Evolutionary conservation across 2,329 filamentous ascomycete genomes (phyloP).

Genomic region (Ophiostoma himal-ulmi): DNA sequence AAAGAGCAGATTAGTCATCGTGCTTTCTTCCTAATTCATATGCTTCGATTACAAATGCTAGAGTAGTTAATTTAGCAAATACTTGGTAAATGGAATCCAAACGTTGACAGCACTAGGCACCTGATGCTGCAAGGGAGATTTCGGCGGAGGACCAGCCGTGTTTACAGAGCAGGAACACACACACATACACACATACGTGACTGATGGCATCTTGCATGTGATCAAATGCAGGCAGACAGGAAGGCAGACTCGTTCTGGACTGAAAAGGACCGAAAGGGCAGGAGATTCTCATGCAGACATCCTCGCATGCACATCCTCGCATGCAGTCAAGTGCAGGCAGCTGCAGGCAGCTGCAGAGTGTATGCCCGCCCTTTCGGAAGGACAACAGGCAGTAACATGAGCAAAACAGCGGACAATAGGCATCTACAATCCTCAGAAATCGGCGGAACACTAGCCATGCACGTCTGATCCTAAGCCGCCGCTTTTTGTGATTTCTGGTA

Average conservation of each 20-base stretch:
- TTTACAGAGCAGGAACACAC: too few species aligned
- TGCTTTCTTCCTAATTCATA: background rate
- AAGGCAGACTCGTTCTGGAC: background rate
- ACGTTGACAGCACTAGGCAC: too few species aligned
- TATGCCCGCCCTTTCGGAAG: conserved; percentile 6
- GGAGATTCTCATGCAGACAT: background rate
- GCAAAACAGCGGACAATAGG: conserved; percentile 1
- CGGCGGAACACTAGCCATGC: conserved; percentile 5
- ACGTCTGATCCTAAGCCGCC: background rate
- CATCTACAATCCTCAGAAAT: background rate
- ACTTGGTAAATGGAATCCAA: too few species aligned
- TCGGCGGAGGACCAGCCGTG: background rate
- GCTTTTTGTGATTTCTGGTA: background rate
- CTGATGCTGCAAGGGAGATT: background rate
- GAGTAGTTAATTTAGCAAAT: background rate
- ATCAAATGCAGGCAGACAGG: background rate
- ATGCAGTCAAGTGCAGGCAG: background rate
- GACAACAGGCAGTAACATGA: background rate
- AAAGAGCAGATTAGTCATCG: background rate
- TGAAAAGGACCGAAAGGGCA: background rate
- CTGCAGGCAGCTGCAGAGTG: background rate
- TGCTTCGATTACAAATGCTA: background rate
- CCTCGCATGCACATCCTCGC: background rate
- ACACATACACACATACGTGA: background rate
- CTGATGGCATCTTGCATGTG: conserved; percentile 1